Evolutionary conservation across 495 filamentous ascomycete genomes (phyloP), one percentile per base, ranked within the genome.

Genomic region (Neurospora sp.): DNA sequence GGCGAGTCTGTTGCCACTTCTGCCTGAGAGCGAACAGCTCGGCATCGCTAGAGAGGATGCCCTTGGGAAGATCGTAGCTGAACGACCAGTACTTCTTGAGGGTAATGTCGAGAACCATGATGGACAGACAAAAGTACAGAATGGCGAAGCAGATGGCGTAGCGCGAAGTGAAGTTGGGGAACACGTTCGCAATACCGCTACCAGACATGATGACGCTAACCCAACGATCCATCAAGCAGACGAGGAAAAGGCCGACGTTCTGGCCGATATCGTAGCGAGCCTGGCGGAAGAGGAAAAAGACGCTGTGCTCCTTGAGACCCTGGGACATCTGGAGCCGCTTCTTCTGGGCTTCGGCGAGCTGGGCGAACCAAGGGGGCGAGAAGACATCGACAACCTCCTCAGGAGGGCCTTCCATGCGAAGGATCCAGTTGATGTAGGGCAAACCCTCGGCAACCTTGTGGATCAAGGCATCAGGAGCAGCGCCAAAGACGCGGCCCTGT

Each of bases 221-320:
- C 78, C 78, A 80, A 4, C 78, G 74, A 69, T 80, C 78, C 74
- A 80, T 75, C 27, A 80, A 44, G 14, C 77, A 76, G 20, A 79
- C 73, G 37, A 80, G 71, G 69, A 80, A 80, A 11, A 80, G 75
- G 6, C 74, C 78, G 27, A 80, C 61, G 53, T 77, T 80, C 39
- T 78, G 76, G 4, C 74, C 75, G 12, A 79, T 75, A 61, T 80
- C 77, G 27, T 73, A 74, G 9, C 72, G 69, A 20, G 76, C 71
- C 39, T 76, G 73, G 3, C 78, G 78, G 46, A 76, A 80, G 5
- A 80, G 74, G 73, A 79, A 72, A n/a, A 79, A 78, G 10, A 76
- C 72, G 74, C 72, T 80, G 69, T 80, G 78, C 68, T 80, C 78
- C 61, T 80, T 80, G 59, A 80, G 61, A 8, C 77, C 78, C 40